Evolutionary conservation across 768 basidiomycete genomes (phyloP), one percentile per base, ranked within the genome.

Genomic region (Rhizopogon vesiculosus): DNA sequence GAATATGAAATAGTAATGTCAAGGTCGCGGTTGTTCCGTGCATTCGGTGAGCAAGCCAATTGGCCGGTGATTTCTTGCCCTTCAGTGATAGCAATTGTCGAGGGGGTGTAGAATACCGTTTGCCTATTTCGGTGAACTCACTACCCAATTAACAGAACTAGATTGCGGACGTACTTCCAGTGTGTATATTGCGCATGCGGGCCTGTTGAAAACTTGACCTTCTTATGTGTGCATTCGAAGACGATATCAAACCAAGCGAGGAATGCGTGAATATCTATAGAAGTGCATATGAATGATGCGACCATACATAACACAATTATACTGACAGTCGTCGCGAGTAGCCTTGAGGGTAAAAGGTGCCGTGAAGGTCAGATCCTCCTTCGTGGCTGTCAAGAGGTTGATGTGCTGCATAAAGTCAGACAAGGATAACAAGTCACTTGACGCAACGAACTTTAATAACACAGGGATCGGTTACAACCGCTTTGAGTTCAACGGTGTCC

Each of bases 191-290:
- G 89, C 54, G 95, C 91, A 64, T 98, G 97, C 13, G 97, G 97
- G 12, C 97, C 97, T 12, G 97, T 99, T 45, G 93, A 96, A 74
- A 99, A 99, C 65, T 85, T 84, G 59, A 95, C 86, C 68, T 90
- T 91, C 73, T 93, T 97, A 78, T 98, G 97, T 54, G 93, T 93
- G 70, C 89, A 93, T 55, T 91, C 88, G 76, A 99, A 99, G 42
- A 86, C 80, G 66, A 96, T 89, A 70, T 99, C 97, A 74, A 99
- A 99, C 97, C 97, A 99, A 35, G 93, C 94, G 49, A 99, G 85
- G 85, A 98, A 97, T 22, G 97, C 97, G 68, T 99, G 97, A 28
- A 93, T 79, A 68, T 95, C 95, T 98, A 39, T 43, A 46, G 42
- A 59, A 45, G 54, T 28, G 3, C 38, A 42, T 59, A n/a, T 59